Conservation (phyloP, 495 filamentous ascomycete species). For the Neurospora sp. region DNA sequence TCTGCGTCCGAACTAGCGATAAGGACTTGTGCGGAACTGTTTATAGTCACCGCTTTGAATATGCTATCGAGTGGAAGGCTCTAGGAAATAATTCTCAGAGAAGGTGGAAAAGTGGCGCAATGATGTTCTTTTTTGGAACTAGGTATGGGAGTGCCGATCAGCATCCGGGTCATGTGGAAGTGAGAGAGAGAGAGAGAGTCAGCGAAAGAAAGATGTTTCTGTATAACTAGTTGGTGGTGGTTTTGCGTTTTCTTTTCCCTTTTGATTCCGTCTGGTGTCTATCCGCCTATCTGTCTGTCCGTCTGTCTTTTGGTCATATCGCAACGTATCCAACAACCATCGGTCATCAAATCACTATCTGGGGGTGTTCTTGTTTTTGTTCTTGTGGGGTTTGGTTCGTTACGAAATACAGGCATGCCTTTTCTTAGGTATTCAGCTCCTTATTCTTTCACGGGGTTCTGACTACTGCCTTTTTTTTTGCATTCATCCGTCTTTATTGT, state of each 20-base stretch:
- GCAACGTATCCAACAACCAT: not conserved
- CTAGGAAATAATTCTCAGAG: not conserved
- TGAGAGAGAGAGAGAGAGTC: not conserved
- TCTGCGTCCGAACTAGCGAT: not conserved
- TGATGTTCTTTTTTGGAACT: not conserved
- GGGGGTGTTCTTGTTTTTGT: not conserved
- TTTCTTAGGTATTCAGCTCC: not conserved
- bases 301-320: not conserved
- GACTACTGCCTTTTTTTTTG: not conserved
- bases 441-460: not conserved
- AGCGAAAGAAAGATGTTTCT: constrained; percentile 1
- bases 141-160: not conserved
- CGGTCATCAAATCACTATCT: not conserved
- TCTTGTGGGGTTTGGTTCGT: not conserved
- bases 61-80: not conserved
- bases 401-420: not conserved
- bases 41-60: not conserved
- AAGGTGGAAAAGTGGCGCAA: not conserved
- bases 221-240: constrained; percentile 14
- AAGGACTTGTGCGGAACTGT: not conserved
- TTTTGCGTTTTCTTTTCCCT: constrained; percentile 1
- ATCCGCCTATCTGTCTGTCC: not conserved
- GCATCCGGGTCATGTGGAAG: not conserved
- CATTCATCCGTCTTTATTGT: not conserved
- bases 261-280: not conserved